Base-by-base conservation (phyloP, 2,329 filamentous ascomycete species). In the Herpotrichia juniperi region DNA sequence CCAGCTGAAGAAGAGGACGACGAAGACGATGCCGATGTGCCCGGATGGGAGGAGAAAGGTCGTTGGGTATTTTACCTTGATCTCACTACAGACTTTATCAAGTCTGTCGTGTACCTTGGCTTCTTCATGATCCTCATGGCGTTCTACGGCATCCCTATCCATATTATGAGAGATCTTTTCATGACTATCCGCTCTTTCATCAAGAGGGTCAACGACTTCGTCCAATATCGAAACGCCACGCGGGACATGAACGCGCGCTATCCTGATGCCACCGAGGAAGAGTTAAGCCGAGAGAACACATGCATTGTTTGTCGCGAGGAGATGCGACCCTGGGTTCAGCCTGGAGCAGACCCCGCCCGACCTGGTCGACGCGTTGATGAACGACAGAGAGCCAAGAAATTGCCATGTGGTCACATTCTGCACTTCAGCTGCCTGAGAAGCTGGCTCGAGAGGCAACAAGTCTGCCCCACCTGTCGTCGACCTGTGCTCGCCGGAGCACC, bases 271-370 rank as follows among this genome's bases (percentile, higher is more conserved):
- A 96, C 90, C 1, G 82, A 84, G 1, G 91, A 96, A 60, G 93
- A 99, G 59, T 84, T 99, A 21, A 79, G 81, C 24, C 83, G 90
- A 43, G 93, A 97, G 70, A 91, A 96, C 66, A 96, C 94, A 2
- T 99, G 94, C 74, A 99, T 99, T 63, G 96, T 99, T 49, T 99
- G 94, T 74, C 87, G 94, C 54, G 94, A 99, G 72, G 91, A 96
- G 59, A 99, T 99, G 94, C 85, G 85, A 28, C 86, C 88, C 1
- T 96, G 91, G 90, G 79, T 78, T 28, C 81, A 81, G 48, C 78
- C 79, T 32, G 73, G 70, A 32, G 73, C 69, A 39, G 75, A 76
- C 37, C 75, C 58, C 24, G 66, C 64, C 11, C 69, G 67, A 45
- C 64, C 70, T 42, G 68, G 70, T 46, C 71, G 75, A 48, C 66